Base-by-base conservation (phyloP, 352 stramenopile genomes). In the Phytophthora sp. region DNA sequence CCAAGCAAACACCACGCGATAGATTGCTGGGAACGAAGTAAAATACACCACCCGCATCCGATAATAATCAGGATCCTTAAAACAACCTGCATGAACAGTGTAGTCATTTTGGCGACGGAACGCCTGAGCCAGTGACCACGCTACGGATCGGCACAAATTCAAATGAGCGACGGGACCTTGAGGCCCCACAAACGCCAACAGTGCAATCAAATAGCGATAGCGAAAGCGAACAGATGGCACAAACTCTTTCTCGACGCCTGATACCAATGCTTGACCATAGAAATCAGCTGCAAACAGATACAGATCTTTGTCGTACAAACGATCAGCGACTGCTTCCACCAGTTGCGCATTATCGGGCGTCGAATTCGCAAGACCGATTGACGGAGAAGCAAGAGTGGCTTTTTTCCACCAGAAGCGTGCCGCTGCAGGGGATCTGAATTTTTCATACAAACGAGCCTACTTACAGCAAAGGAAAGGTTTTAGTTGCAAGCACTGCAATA, bases 401-500 rank as follows among this genome's bases (percentile, higher is more conserved):
- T 80, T 84, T 12, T 77, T 77, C 55, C 53, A 67, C 81, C 79
- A 88, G 37, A 72, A 78, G 4, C 21, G 17, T 12, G 69, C 58
- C 13, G 70, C 62, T 0, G 37, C 32, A 15, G 20, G 34, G 0
- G 53, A 60, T 1, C 54, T 21, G 9, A 72, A 51, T 13, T 71
- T 44, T 17, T 86, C 72, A 54, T 90, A 79, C 4, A 80, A 38
- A 10, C 61, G 55, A 1, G 61, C 61, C 81, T 88, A 6, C 7
- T 9, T 21, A 42, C 12, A 39, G 4, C 7, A 31, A 46, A 20
- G 24, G 9, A 28, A 5, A 27, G 24, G 18, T 4, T 3, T 24
- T 5, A 42, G 21, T 44, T 12, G 9, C 13, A 21, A 44, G 3
- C 5, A 0, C 4, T 12, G 18, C 8, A 31, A 7, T 5, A 46